Conservation (phyloP, 2,329 filamentous ascomycete genomes). For the Beauveria medogensis region DNA sequence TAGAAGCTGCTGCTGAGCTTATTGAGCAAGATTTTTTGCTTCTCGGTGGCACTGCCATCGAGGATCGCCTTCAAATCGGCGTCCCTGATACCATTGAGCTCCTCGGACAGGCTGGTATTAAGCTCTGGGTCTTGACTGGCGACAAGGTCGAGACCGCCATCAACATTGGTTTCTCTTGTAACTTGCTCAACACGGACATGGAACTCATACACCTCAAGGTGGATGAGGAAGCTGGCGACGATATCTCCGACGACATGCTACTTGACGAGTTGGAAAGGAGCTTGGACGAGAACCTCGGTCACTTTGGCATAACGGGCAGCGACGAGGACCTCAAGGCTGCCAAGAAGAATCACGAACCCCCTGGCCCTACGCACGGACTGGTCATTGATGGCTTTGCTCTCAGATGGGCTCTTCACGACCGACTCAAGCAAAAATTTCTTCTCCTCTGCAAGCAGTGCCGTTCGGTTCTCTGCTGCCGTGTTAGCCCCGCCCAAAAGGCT, state of each 20-base stretch:
- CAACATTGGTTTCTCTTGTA: slow-evolving; percentile 99
- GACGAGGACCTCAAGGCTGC: slow-evolving; percentile 78
- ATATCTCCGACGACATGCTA: slow-evolving; percentile 38
- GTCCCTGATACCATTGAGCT: slow-evolving; percentile 93
- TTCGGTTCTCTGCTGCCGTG: slow-evolving; percentile 92
- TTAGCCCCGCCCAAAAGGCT: slow-evolving; percentile 93
- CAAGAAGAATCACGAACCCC: slow-evolving; percentile 75
- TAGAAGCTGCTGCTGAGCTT: slow-evolving; percentile 79
- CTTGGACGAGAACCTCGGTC: slow-evolving; percentile 63
- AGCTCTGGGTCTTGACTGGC: slow-evolving; percentile 95
- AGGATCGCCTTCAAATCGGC: slow-evolving; percentile 92
- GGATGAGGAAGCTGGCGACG: slow-evolving; percentile 58
- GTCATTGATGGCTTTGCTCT: slow-evolving; percentile 94
- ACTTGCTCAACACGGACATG: slow-evolving; percentile 95
- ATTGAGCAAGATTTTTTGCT: slow-evolving; percentile 88
- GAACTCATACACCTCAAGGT: slow-evolving; percentile 87
- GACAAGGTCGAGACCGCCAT: slow-evolving; percentile 99
- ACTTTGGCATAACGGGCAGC: slow-evolving; percentile 73
- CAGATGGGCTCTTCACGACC: slow-evolving; percentile 75
- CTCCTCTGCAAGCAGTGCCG: slow-evolving; percentile 95
- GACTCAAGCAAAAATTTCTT: slow-evolving; percentile 83
- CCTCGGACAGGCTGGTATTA: slow-evolving; percentile 88
- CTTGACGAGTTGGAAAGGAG: slow-evolving; percentile 56
- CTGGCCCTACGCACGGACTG: slow-evolving; percentile 79
- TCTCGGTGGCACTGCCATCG: slow-evolving; percentile 90